Conservation (phyloP, 2,329 filamentous ascomycete genomes). For the Capronia coronata region DNA sequence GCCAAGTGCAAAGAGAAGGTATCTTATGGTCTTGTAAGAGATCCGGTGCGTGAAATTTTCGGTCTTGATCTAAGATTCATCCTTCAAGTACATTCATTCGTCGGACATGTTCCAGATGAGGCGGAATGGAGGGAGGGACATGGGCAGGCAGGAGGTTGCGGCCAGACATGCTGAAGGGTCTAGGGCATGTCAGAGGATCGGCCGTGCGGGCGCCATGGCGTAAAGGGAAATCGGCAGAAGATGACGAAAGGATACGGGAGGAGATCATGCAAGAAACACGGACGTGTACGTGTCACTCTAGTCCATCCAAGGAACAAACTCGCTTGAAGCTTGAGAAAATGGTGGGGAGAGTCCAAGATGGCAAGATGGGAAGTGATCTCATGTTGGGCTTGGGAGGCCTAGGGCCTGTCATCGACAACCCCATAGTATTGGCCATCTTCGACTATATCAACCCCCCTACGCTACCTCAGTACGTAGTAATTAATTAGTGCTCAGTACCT, state of each 20-base stretch:
- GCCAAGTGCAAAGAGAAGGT: not conserved
- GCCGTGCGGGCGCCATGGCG: not conserved
- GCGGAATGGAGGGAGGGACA: not conserved
- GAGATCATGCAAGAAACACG: too few species aligned
- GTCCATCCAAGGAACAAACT: not conserved
- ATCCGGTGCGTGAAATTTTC: not conserved
- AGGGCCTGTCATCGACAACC: not conserved
- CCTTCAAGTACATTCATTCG: slow-evolving; percentile 10
- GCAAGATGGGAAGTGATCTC: not conserved
- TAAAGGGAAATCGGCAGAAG: slow-evolving; percentile 4
- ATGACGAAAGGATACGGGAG: too few species aligned
- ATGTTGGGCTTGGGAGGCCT: not conserved
- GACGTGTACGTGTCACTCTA: not conserved
- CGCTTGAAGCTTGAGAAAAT: not conserved
- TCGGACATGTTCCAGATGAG: not conserved
- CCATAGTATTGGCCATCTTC: not conserved
- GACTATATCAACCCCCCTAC: not conserved
- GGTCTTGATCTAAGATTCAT: not conserved
- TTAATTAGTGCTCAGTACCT: too few species aligned
- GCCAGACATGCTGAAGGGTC: slow-evolving; percentile 4
- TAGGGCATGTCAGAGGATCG: not conserved
- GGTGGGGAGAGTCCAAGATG: not conserved
- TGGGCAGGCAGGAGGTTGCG: not conserved
- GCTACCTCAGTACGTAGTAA: too few species aligned
- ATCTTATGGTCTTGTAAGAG: not conserved